Conservation (phyloP, 2,329 filamentous ascomycete genomes). For the Paracoccidioides brasiliensis region DNA sequence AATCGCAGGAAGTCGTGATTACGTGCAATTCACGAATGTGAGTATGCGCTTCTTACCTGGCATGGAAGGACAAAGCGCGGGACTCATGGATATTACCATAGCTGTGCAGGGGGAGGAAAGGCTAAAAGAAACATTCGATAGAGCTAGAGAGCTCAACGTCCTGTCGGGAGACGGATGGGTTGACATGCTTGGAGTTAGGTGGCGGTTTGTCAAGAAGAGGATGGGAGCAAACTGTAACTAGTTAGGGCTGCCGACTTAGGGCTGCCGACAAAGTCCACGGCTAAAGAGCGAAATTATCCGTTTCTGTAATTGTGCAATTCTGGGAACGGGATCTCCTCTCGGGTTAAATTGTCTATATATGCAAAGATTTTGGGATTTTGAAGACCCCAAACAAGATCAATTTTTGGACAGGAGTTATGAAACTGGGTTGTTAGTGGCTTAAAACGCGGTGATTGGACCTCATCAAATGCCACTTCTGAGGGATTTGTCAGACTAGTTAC, state of each 20-base stretch:
- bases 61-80: conserved; percentile 21
- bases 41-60: conserved; percentile 25
- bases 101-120: conserved; percentile 23
- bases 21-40: conserved; percentile 22
- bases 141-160: conserved; percentile 20
- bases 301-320: not conserved
- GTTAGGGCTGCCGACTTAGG: not conserved
- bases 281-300: not conserved
- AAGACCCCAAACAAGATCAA: too few relatives aligned
- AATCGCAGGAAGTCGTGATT: conserved; percentile 11
- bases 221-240: conserved; percentile 1
- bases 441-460: too few relatives aligned
- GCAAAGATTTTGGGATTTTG: too few relatives aligned
- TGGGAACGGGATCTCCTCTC: not conserved
- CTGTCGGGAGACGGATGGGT: conserved; percentile 20
- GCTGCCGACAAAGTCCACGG: not conserved
- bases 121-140: conserved; percentile 21
- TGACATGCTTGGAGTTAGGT: conserved; percentile 28
- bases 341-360: not conserved
- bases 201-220: conserved; percentile 19
- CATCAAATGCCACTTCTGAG: too few relatives aligned
- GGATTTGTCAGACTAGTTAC: too few relatives aligned
- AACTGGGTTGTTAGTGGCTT: too few relatives aligned
- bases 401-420: too few relatives aligned
- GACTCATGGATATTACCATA: conserved; percentile 28